Percentiles rank a stretch among this genome's conserved stretches.
phyloP scores from a whole-genome alignment of 2,329 filamentous ascomycete species.

The Exutisphaerella laricina region DNA sequence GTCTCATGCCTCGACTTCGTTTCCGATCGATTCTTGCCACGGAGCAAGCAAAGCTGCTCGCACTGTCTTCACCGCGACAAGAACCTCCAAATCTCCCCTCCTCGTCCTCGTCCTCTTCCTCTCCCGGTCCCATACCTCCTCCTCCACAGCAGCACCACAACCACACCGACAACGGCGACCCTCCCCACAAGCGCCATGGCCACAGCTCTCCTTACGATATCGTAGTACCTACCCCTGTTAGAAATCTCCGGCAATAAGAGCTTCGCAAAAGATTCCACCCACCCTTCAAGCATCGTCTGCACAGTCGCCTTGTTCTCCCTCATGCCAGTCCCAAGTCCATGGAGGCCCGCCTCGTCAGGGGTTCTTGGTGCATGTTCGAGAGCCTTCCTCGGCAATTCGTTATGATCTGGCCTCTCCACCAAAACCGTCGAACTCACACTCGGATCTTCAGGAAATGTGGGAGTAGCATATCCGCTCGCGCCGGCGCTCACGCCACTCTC shows the following conservation, averaged over 20 bases:
- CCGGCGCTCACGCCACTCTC: slow-evolving; percentile 17
- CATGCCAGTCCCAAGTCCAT: slow-evolving; percentile 41
- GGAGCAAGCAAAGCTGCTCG: too few relatives aligned
- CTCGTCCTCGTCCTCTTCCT: too few relatives aligned
- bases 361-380: too few relatives aligned
- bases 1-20: too few relatives aligned
- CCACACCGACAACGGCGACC: slow-evolving; percentile 14
- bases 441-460: slow-evolving; percentile 1
- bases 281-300: slow-evolving; percentile 47
- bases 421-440: slow-evolving; percentile 13
- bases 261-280: slow-evolving; percentile 22
- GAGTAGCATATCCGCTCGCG: background rate
- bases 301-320: slow-evolving; percentile 39
- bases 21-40: too few relatives aligned
- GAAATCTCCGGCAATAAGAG: slow-evolving; percentile 26
- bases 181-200: slow-evolving; percentile 39
- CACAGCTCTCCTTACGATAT: slow-evolving; percentile 45
- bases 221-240: too few relatives aligned
- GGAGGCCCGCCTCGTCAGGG: slow-evolving; percentile 41
- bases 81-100: background rate
- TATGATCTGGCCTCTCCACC: slow-evolving; percentile 25
- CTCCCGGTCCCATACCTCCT: slow-evolving; percentile 6
- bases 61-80: background rate
- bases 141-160: slow-evolving; percentile 18
- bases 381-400: background rate